Evolutionary conservation across 768 basidiomycete genomes (phyloP).

Genomic region (Crucibulum laeve): DNA sequence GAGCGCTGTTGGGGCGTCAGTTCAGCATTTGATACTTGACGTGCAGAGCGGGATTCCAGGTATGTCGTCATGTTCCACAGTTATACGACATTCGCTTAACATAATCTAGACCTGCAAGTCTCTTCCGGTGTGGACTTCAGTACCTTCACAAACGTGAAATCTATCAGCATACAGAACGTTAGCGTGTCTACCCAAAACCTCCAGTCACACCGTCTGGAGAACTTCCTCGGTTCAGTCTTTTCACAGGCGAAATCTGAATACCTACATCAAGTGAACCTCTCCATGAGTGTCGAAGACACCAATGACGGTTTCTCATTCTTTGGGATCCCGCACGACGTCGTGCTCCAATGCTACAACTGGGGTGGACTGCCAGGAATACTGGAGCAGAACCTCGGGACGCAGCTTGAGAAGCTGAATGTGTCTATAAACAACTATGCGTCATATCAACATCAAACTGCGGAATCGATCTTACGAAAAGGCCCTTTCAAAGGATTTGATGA

Average conservation of each 20-base stretch:
- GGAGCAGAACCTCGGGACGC: constrained; percentile 8
- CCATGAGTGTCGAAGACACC: constrained; percentile 14
- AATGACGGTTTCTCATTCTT: constrained; percentile 16
- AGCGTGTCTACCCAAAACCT: constrained; percentile 13
- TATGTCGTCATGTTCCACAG: constrained; percentile 9
- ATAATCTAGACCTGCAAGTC: constrained; percentile 11
- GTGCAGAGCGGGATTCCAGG: constrained; percentile 17
- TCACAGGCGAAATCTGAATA: constrained; percentile 15
- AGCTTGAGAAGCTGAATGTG: constrained; percentile 9
- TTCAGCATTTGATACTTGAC: constrained; percentile 19
- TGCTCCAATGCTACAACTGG: constrained; percentile 23
- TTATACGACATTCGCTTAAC: constrained; percentile 1
- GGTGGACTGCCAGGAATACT: constrained; percentile 19
- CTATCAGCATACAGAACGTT: constrained; percentile 21
- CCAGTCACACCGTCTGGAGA: constrained; percentile 10
- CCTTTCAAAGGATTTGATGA: constrained; percentile 10
- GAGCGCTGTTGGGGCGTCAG: constrained; percentile 13
- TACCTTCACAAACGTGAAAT: constrained; percentile 12
- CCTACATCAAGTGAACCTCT: constrained; percentile 16
- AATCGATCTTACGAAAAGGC: constrained; percentile 10
- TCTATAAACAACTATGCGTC: constrained; percentile 11
- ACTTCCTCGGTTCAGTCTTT: constrained; percentile 18
- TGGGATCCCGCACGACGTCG: constrained; percentile 21
- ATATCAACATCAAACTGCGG: constrained; percentile 11
- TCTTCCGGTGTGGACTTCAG: constrained; percentile 15